A percentile compares a stretch with the other conserved stretches of the same genome.
Conservation (phyloP, 805 yeast species). For the Starmerella bacillaris region DNA sequence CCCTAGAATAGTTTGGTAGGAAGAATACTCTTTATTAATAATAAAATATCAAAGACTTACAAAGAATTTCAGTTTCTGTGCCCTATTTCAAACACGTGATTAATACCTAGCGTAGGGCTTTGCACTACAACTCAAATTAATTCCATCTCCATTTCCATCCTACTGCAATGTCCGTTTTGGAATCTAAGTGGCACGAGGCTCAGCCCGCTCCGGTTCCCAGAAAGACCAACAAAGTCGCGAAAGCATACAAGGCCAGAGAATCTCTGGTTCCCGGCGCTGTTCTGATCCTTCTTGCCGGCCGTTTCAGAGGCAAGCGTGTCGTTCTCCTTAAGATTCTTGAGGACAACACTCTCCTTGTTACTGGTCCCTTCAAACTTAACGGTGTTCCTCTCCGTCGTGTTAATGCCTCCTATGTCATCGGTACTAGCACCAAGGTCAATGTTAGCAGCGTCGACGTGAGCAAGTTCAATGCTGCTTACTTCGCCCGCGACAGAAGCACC, state of each 20-base stretch:
- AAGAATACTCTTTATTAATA: no score
- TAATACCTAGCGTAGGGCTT: no score
- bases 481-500: slow-evolving; percentile 83
- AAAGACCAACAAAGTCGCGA: slow-evolving; percentile 75
- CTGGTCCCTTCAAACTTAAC: slow-evolving; percentile 99
- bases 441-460: slow-evolving; percentile 56
- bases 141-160: no score
- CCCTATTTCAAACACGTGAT: no score
- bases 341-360: slow-evolving; percentile 91
- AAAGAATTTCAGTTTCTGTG: no score
- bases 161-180: slow-evolving; percentile 2
- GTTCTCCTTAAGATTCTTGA: slow-evolving; percentile 91
- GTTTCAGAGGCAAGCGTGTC: slow-evolving; percentile 99
- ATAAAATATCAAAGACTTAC: no score
- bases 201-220: slow-evolving; percentile 68
- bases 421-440: slow-evolving; percentile 84
- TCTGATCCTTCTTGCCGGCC: slow-evolving; percentile 91
- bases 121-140: no score
- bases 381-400: slow-evolving; percentile 99
- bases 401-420: slow-evolving; percentile 95
- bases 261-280: slow-evolving; percentile 97
- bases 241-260: slow-evolving; percentile 90
- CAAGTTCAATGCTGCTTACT: slow-evolving; percentile 86
- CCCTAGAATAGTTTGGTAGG: no score
- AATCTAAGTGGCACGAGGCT: slow-evolving; percentile 63